Conservation (phyloP, 2,329 filamentous ascomycete genomes). For the Aplosporella prunicola region DNA sequence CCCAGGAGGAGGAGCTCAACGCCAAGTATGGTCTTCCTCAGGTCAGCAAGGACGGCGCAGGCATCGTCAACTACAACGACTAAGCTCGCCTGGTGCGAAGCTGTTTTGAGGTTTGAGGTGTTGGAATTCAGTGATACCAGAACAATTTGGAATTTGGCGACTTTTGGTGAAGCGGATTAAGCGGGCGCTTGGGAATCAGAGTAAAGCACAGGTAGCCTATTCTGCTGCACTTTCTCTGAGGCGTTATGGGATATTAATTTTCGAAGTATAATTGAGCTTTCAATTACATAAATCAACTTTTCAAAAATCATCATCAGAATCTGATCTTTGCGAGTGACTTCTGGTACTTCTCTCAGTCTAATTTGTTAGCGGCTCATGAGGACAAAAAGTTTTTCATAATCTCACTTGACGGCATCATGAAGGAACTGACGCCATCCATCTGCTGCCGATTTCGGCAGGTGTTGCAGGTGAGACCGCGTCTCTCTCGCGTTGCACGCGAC, state of each 20-base stretch:
- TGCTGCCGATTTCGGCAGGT: too few species aligned
- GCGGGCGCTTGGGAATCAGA: slow-evolving; percentile 3
- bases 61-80: slow-evolving; percentile 50
- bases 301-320: too few species aligned
- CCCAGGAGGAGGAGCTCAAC: slow-evolving; percentile 46
- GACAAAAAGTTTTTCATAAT: too few species aligned
- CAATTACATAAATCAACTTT: too few species aligned
- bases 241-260: not conserved
- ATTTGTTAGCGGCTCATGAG: too few species aligned
- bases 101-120: too few species aligned
- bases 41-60: slow-evolving; percentile 48
- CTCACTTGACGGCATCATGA: too few species aligned
- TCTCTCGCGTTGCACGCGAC: too few species aligned
- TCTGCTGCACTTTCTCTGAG: not conserved
- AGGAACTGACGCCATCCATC: too few species aligned
- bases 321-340: too few species aligned
- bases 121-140: too few species aligned
- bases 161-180: not conserved
- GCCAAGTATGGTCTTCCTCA: slow-evolving; percentile 39
- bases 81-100: slow-evolving; percentile 12
- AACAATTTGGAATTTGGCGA: not conserved
- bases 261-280: not conserved
- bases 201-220: slow-evolving; percentile 3
- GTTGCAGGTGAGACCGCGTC: slow-evolving; percentile 3
- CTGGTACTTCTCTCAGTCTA: too few species aligned